Evolutionary conservation across 2,329 filamentous ascomycete species (phyloP).

Genomic region (Colletotrichum tamarilloi): DNA sequence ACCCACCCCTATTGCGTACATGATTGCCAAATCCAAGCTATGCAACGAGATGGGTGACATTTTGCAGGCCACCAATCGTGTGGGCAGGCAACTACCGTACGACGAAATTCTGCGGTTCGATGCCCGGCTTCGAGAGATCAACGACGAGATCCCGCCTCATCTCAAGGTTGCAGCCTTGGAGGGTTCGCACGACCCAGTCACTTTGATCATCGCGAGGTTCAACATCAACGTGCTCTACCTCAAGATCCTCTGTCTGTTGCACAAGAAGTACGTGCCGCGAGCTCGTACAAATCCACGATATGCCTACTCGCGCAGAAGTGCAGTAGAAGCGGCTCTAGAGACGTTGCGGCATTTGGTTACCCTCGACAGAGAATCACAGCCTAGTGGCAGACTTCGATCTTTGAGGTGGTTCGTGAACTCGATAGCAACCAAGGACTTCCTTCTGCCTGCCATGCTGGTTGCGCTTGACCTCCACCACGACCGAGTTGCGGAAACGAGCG

Average conservation of each 20-base stretch:
- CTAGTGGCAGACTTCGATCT: slow-evolving; percentile 76
- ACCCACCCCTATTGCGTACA: slow-evolving; percentile 81
- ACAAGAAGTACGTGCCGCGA: slow-evolving; percentile 85
- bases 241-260: slow-evolving; percentile 89
- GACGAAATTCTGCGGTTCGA: slow-evolving; percentile 74
- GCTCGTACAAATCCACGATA: slow-evolving; percentile 85
- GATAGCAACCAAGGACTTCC: slow-evolving; percentile 85
- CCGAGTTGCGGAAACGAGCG: slow-evolving; percentile 58
- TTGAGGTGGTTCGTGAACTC: slow-evolving; percentile 84
- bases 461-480: slow-evolving; percentile 84
- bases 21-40: slow-evolving; percentile 79
- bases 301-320: slow-evolving; percentile 83
- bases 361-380: slow-evolving; percentile 79
- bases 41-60: slow-evolving; percentile 78
- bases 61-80: slow-evolving; percentile 70
- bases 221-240: slow-evolving; percentile 87
- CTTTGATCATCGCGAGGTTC: slow-evolving; percentile 86
- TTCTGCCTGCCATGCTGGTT: slow-evolving; percentile 87
- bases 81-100: slow-evolving; percentile 67
- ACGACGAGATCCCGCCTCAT: slow-evolving; percentile 80
- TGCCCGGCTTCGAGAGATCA: slow-evolving; percentile 68
- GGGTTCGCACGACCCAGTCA: slow-evolving; percentile 82
- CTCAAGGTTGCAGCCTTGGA: slow-evolving; percentile 81
- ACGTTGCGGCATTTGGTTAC: slow-evolving; percentile 82
- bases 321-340: slow-evolving; percentile 87